phyloP scores from a whole-genome alignment of 306 rosid genomes.

The Clitoria ternatea region DNA sequence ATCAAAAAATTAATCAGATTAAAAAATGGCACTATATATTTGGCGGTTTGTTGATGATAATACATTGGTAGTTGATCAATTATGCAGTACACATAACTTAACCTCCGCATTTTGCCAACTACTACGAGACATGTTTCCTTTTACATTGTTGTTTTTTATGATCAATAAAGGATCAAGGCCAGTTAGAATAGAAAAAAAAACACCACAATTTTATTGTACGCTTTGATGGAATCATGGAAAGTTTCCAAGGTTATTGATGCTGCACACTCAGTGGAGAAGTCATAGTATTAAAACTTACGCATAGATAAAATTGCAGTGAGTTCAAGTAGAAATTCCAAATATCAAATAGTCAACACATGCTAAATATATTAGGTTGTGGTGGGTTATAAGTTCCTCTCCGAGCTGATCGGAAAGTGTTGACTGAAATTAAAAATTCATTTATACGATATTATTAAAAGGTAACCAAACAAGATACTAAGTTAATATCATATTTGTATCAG shows the following conservation, averaged over 20 bases:
- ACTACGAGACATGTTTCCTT: constrained; percentile 3
- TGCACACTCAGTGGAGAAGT: constrained; percentile 6
- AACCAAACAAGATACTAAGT: too few relatives aligned
- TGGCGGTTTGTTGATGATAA: constrained; percentile 4
- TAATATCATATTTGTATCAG: not conserved
- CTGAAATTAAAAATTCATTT: not conserved
- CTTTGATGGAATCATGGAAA: not conserved
- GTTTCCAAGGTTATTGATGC: constrained; percentile 10
- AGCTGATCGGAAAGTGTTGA: constrained; percentile 15
- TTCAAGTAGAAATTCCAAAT: not conserved
- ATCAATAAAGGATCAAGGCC: not conserved
- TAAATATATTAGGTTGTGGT: constrained; percentile 10
- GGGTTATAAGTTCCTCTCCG: constrained; percentile 20
- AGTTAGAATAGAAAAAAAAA: not conserved
- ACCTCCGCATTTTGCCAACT: constrained; percentile 32
- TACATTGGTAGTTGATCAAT: constrained; percentile 30
- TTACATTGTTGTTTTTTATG: not conserved
- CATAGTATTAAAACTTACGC: not conserved
- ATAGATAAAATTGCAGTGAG: not conserved
- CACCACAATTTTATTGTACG: not conserved
- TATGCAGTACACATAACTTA: constrained; percentile 19
- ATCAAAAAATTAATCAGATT: not conserved
- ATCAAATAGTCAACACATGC: constrained; percentile 5
- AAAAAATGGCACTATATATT: not conserved
- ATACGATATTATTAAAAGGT: not conserved